These are phyloP conservation scores for Hansfordia pulvinata DNA, from an alignment of 2,329 filamentous ascomycete genomes.

Conservation along the genomic window DNA sequence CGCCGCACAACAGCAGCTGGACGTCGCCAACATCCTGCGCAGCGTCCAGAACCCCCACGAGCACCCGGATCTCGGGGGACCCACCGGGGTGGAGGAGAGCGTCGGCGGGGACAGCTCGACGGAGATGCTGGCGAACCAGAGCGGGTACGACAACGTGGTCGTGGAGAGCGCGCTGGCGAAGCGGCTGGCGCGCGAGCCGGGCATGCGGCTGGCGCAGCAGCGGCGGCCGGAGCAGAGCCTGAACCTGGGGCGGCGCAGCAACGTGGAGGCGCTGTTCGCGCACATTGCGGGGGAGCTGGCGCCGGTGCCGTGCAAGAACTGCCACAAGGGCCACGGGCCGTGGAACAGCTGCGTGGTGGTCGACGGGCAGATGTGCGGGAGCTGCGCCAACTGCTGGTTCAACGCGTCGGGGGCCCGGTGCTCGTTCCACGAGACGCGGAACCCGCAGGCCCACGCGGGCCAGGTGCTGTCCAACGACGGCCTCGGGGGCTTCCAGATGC, in stretches of 20 bases:
- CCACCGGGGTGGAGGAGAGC: constrained; percentile 5
- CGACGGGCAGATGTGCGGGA: constrained; percentile 46
- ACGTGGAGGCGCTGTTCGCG: constrained; percentile 44
- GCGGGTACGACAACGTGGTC: constrained; percentile 30
- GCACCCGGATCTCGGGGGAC: constrained; percentile 13
- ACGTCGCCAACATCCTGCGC: constrained; percentile 17
- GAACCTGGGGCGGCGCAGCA: constrained; percentile 43
- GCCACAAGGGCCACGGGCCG: constrained; percentile 44
- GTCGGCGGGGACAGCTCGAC: constrained; percentile 21
- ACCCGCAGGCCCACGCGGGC: constrained; percentile 21
- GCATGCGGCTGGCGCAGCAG: constrained; percentile 35
- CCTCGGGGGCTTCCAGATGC: constrained; percentile 13
- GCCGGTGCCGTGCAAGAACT: constrained; percentile 41
- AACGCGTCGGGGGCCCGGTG: constrained; percentile 46
- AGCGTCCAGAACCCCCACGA: constrained; percentile 16
- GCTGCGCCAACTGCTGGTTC: constrained; percentile 51
- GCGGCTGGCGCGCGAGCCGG: constrained; percentile 33
- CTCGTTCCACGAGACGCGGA: constrained; percentile 41
- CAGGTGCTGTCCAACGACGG: constrained; percentile 15
- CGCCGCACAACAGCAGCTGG: constrained; percentile 15
- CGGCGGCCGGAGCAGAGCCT: constrained; percentile 38
- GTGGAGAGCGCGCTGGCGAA: constrained; percentile 42
- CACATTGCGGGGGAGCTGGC: constrained; percentile 39
- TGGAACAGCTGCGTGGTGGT: constrained; percentile 47
- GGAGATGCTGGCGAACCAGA: constrained; percentile 29